Base-by-base conservation (phyloP, 495 filamentous ascomycete species). In the Lentithecium fluviatile region DNA sequence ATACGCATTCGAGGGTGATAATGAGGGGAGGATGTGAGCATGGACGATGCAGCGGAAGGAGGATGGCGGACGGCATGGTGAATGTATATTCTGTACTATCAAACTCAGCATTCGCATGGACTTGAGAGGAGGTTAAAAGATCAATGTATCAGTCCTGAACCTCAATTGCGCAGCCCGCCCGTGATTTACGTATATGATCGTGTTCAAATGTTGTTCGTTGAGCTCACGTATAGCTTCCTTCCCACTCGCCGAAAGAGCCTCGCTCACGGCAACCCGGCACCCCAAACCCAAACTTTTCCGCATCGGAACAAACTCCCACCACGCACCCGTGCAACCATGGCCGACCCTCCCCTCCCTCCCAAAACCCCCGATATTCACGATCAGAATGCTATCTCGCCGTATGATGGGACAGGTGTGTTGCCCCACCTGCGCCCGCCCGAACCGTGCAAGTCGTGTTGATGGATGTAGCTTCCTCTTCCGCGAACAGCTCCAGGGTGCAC, bases 81-180 rank as follows among this genome's bases (percentile, higher is more conserved):
- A 40, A 34, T 68, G 65, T 68, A 68, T 58, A 68, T 65, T 61
- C 53, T 68, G 65, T 68, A 67, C 45, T 51, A 68, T 57, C 58
- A 52, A 54, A 60, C 38, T n/a, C 38, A 12, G 24, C 58, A 45
- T 19, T n/a, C 49, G 20, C 12, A 40, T 21, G 6, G 58, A 50
- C 23, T 12, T 45, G 40, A 24, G 17, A 8, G 36, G 24, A 56
- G 13, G 1, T 15, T 10, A 46, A 62, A 58, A 62, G 40, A 19
- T 54, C 24, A 67, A 67, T 67, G 29, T 53, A 53, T 17, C 43
- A 34, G n/a, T 24, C 32, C 29, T 40, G 45, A 54, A 15, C 38
- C 36, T 25, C 36, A 25, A 11, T 26, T 43, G 20, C 25, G 2
- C 24, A 5, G n/a, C 1, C 42, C 19, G 13, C 25, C 10, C 29